Percentiles rank a stretch among this genome's conserved stretches.
phyloP scores from a whole-genome alignment of 2,329 filamentous ascomycete genomes.

The Fusarium udum region DNA sequence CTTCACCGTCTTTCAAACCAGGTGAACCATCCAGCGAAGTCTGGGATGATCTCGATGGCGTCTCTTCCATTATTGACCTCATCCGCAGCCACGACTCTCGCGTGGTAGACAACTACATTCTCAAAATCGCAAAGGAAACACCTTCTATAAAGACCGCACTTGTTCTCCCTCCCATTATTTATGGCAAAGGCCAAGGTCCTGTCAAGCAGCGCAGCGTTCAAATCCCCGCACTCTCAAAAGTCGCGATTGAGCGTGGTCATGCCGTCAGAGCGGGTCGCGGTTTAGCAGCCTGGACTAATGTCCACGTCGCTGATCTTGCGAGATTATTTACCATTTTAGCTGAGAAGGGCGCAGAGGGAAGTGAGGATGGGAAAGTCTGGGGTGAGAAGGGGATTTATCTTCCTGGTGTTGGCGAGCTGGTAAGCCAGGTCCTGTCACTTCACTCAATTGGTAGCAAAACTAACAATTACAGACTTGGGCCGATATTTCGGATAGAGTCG shows the following conservation, averaged over 20 bases:
- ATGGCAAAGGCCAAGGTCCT: constrained; percentile 51
- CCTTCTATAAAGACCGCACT: constrained; percentile 48
- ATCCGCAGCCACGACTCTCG: constrained; percentile 42
- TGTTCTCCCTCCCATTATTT: constrained; percentile 51
- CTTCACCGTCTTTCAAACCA: constrained; percentile 42
- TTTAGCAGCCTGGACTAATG: constrained; percentile 48
- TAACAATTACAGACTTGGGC: constrained; percentile 39
- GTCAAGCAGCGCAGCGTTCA: constrained; percentile 54
- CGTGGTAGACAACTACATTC: constrained; percentile 51
- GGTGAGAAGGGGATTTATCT: constrained; percentile 53
- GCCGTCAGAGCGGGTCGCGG: constrained; percentile 49
- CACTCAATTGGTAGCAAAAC: not conserved
- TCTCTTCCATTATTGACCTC: constrained; percentile 38
- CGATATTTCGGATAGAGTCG: constrained; percentile 45
- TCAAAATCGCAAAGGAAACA: constrained; percentile 42
- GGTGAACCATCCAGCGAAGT: constrained; percentile 44
- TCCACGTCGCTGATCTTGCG: constrained; percentile 49
- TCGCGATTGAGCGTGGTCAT: constrained; percentile 46
- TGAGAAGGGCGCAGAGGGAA: constrained; percentile 42
- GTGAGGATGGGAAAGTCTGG: constrained; percentile 45
- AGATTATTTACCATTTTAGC: constrained; percentile 45
- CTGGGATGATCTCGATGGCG: constrained; percentile 50
- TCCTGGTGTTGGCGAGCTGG: constrained; percentile 42
- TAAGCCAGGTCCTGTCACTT: constrained; percentile 7
- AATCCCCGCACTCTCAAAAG: constrained; percentile 49